Evolutionary conservation across 2,329 filamentous ascomycete genomes (phyloP), one percentile per base, ranked within the genome.

Genomic region (Hypoxylon sp.): DNA sequence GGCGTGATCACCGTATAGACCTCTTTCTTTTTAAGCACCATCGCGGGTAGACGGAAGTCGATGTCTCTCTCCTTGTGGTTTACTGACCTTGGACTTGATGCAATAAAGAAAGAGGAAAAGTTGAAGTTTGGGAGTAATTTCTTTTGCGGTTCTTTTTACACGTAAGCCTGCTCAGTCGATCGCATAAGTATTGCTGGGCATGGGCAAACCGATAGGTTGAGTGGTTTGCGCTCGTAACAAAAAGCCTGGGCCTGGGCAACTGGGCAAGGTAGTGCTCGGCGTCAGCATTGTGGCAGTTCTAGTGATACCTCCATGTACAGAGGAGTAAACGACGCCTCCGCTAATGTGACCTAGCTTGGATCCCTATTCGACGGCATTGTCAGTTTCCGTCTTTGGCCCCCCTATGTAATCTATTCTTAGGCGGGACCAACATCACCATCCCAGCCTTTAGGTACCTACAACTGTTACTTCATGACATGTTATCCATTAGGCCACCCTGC

Each of bases 1-100:
- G 86, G 84, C 49, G 86, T 89, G 66, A 89, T 81, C 59, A 87
- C 80, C 17, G 84, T 88, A 69, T 87, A 86, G 17, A 78, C 76
- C 57, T 83, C 80, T 67, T 86, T 88, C 68, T 84, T 88, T 60
- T 79, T 76, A 55, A 84, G 69, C 74, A 83, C 81, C 53, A 67
- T 72, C 56, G 51, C 61, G 37, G 48, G 35, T 31, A 30, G 15
- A 17, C 11, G 36, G 26, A 25, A 6, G n/a, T 19, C 13, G 12
- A 11, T 12, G n/a, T 26, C 6, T 41, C 9, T 17, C 34, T 57
- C 9, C 51, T 31, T 40, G 23, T 11, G 23, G 30, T 8, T 35
- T 41, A n/a, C 32, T 29, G 16, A 7, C 23, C 15, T 31, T 47
- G 26, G 32, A 51, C 35, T 48, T 41, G 19, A 40, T 25, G 29